Conservation (phyloP, 1,284 basidiomycete genomes). For the Pseudozyma hubeiensis region DNA sequence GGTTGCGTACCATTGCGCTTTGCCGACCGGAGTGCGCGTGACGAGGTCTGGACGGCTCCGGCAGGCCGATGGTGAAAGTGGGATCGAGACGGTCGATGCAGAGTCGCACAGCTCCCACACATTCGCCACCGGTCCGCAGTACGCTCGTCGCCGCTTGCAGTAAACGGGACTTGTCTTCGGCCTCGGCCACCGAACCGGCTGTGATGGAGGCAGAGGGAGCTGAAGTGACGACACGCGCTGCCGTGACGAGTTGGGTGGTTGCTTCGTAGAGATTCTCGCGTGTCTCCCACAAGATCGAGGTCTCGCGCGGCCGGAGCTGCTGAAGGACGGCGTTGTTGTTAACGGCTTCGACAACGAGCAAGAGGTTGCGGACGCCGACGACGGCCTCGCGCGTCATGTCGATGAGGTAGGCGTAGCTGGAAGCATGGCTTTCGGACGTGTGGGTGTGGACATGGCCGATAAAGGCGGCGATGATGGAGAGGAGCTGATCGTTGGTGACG, state of each 20-base stretch:
- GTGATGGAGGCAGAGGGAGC: conserved; percentile 67
- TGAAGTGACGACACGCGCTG: conserved; percentile 76
- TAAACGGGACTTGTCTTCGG: conserved; percentile 79
- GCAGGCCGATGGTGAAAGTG: conserved; percentile 36
- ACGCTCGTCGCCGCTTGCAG: conserved; percentile 86
- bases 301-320: conserved; percentile 49
- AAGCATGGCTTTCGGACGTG: conserved; percentile 81
- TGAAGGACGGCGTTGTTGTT: conserved; percentile 51
- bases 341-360: conserved; percentile 87
- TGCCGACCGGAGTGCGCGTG: conserved; percentile 14
- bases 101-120: conserved; percentile 58
- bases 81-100: conserved; percentile 54
- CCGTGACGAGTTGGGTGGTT: conserved; percentile 86
- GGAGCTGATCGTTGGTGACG: conserved; percentile 76
- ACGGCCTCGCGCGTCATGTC: conserved; percentile 93
- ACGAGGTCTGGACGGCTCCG: conserved; percentile 36
- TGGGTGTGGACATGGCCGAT: conserved; percentile 96
- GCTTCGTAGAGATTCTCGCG: conserved; percentile 87
- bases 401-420: conserved; percentile 91
- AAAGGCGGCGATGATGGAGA: conserved; percentile 94
- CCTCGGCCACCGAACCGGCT: conserved; percentile 75
- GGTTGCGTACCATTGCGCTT: conserved; percentile 4
- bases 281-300: conserved; percentile 70
- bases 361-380: conserved; percentile 87
- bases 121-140: conserved; percentile 73